Conservation (phyloP, 371 early-diverging fungal genomes). For the Syncephalastrum monosporum region DNA sequence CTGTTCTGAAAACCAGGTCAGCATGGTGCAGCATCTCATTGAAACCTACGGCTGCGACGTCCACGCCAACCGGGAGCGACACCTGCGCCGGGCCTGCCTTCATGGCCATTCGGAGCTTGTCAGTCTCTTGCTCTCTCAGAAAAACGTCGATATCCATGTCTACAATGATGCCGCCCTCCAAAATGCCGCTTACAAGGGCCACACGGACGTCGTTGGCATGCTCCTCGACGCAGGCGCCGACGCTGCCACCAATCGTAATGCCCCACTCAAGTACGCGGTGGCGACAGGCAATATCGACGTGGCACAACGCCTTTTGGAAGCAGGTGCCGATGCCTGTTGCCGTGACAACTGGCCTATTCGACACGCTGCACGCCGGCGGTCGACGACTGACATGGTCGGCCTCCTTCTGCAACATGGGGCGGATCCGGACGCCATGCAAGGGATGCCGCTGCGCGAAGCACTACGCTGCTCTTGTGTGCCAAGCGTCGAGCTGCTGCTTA, state of each 20-base stretch:
- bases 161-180: slow-evolving; percentile 37
- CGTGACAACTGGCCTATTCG: slow-evolving; percentile 24
- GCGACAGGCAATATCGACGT: slow-evolving; percentile 11
- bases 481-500: slow-evolving; percentile 13
- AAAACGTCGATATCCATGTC: slow-evolving; percentile 52
- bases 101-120: slow-evolving; percentile 64
- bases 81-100: slow-evolving; percentile 42
- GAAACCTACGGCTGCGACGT: slow-evolving; percentile 19
- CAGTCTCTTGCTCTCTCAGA: slow-evolving; percentile 36
- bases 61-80: slow-evolving; percentile 23
- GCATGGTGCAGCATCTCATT: slow-evolving; percentile 25
- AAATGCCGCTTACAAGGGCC: slow-evolving; percentile 31
- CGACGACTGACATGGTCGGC: slow-evolving; percentile 1
- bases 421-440: slow-evolving; percentile 16
- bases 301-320: slow-evolving; percentile 18
- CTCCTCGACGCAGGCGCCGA: slow-evolving; percentile 32
- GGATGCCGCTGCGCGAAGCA: slow-evolving; percentile 22
- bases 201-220: slow-evolving; percentile 14
- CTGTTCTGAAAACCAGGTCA: slow-evolving; percentile 27
- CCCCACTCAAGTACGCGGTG: slow-evolving; percentile 23
- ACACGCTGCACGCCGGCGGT: slow-evolving; percentile 19
- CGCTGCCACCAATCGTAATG: slow-evolving; percentile 25
- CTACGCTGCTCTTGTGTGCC: slow-evolving; percentile 8
- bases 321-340: slow-evolving; percentile 26
- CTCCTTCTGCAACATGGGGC: slow-evolving; percentile 10